Base-by-base conservation (phyloP, 108 stramenopile genomes). In the Mediolabrus comicus region DNA sequence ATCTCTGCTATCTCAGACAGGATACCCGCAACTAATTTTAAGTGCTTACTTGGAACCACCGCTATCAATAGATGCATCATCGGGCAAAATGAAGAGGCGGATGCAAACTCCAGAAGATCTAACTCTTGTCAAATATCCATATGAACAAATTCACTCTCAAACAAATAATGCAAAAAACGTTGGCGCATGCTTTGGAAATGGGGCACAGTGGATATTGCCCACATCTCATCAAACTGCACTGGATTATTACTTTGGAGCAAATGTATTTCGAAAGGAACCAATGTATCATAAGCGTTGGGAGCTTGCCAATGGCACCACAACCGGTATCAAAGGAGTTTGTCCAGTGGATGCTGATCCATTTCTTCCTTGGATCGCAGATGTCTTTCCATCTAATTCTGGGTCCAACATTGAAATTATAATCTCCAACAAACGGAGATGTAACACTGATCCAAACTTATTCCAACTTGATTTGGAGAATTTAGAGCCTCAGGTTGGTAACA, bases 321-420 rank as follows among this genome's bases (percentile, higher is more conserved):
- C 38, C 12, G 17, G 27, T 31, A n/a, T 30, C 29, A 63, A n/a
- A 30, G 67, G 60, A 2, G 53, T 66, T 10, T 77, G 77, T 67
- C 79, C 79, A 16, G 67, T 80, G 13, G 74, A 75, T 53, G 73
- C 74, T 8, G 71, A 80, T 58, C 69, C 79, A 6, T 80, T 49
- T 36, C 58, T 80, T 32, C 79, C 79, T 1, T 80, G 79, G 79
- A 72, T 80, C 16, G 74, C 75, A 35, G 79, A 80, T 54, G 49
- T 69, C 0, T 80, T 80, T 38, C 79, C 79, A 16, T 61, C 73
- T 5, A 31, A 36, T n/a, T 60, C 75, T 52, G 79, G 79, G 0
- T 28, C 16, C 0, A 16, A 75, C 19, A 33, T 80, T 32, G 75
- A 71, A 55, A 76, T 80, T 52, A 57, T 80, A 22, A 65, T 65